Evolutionary conservation across 768 basidiomycete species (phyloP).

Genomic region (Tylopilus vinaceipallidus): DNA sequence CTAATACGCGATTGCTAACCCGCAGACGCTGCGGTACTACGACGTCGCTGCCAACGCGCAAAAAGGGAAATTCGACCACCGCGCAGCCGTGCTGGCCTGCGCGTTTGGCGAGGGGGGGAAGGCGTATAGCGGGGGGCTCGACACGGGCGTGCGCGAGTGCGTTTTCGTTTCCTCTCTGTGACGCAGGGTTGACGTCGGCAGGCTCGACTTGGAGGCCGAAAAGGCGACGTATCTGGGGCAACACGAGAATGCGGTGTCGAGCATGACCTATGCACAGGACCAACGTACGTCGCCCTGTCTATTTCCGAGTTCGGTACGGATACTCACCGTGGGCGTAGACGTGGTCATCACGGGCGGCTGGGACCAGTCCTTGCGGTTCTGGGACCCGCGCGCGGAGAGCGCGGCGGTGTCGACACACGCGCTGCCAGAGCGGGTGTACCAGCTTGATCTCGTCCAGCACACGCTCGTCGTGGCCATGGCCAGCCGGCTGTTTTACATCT

Average conservation of each 20-base stretch:
- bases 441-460: conserved; percentile 74
- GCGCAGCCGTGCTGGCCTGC: conserved; percentile 85
- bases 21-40: conserved; percentile 61
- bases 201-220: conserved; percentile 76
- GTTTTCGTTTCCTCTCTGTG: neutral
- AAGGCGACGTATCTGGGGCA: conserved; percentile 73
- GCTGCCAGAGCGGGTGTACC: conserved; percentile 83
- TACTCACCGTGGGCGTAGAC: conserved; percentile 41
- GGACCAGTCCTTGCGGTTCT: conserved; percentile 86
- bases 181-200: neutral
- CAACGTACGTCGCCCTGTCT: conserved; percentile 47
- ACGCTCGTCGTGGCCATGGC: conserved; percentile 93
- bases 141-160: conserved; percentile 79
- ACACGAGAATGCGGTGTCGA: conserved; percentile 78
- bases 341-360: conserved; percentile 83
- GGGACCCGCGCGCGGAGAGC: conserved; percentile 70
- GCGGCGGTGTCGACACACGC: conserved; percentile 56
- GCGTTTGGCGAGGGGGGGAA: conserved; percentile 64
- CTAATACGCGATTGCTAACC: no score
- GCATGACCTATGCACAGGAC: conserved; percentile 66
- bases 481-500: conserved; percentile 85
- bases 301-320: no score
- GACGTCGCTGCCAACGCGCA: conserved; percentile 55
- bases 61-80: conserved; percentile 82
- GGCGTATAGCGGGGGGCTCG: conserved; percentile 86